Base-by-base conservation (phyloP, 2,329 filamentous ascomycete genomes). In the Elsinoe australis region DNA sequence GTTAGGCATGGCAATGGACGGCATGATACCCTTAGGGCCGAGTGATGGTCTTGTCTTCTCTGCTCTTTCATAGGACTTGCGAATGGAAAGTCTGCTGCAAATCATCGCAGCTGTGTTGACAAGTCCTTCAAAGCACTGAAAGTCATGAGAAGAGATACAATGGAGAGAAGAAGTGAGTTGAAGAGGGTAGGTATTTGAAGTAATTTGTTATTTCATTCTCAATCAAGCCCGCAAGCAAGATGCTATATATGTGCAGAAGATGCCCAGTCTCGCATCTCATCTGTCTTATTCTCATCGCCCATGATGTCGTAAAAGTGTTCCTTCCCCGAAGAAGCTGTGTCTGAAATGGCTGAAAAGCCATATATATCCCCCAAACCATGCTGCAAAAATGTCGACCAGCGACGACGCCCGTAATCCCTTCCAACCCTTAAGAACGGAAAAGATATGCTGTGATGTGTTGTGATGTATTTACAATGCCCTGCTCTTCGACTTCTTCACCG, bases 301-400 rank as follows among this genome's bases (percentile, higher is more conserved):
- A n/a, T n/a, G n/a, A n/a, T n/a, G 29, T 32, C 29, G 9, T 32
- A 7, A 8, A 32, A 28, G 18, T 41, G 4, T 9, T 26, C 17
- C 10, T 12, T 28, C 36, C 21, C 21, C 4, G 4, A 26, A 41
- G 36, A 41, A 41, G 36, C 36, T 41, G 36, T 41, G 3, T 28
- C n/a, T n/a, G n/a, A n/a, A 15, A 24, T 22, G 3, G n/a, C 3
- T 14, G 5, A 39, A 24, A 39, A 24, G 19, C 18, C 10, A 14
- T 19, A 19, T 9, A 17, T 10, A 19, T 36, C n/a, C n/a, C n/a
- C n/a, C n/a, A n/a, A n/a, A n/a, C n/a, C n/a, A n/a, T n/a, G n/a
- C n/a, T n/a, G n/a, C n/a, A 36, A 19, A 14, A 39, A 41, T 26
- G 36, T 41, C 36, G 36, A 41, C 36, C 36, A 41, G 36, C 36